These are phyloP conservation scores for Picochlorum costavermella DNA, from an alignment of 139 green algal genomes.

Conservation along the genomic window DNA sequence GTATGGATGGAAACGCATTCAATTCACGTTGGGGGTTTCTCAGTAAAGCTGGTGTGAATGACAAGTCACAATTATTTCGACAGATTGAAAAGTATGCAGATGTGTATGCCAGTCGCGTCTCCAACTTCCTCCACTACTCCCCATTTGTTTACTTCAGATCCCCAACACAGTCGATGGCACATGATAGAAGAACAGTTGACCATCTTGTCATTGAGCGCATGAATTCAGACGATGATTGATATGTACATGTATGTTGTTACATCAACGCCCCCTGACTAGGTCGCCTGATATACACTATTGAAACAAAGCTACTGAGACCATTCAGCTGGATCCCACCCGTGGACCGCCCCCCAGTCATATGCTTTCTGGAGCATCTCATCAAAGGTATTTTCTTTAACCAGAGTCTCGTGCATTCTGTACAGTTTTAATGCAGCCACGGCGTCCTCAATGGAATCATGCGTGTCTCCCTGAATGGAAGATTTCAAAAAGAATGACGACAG, in stretches of 20 bases:
- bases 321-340: slow-evolving; percentile 62
- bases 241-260: not conserved
- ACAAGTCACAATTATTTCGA: slow-evolving; percentile 84
- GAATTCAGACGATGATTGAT: slow-evolving; percentile 6
- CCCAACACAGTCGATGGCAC: slow-evolving; percentile 59
- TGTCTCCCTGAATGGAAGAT: slow-evolving; percentile 63
- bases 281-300: not conserved
- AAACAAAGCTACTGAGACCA: not conserved
- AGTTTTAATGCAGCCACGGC: slow-evolving; percentile 78
- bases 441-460: slow-evolving; percentile 89
- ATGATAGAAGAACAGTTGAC: slow-evolving; percentile 57
- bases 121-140: slow-evolving; percentile 93
- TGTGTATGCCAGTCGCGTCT: slow-evolving; percentile 82
- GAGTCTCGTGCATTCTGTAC: slow-evolving; percentile 55
- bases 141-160: slow-evolving; percentile 78
- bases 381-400: slow-evolving; percentile 48
- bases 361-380: slow-evolving; percentile 54
- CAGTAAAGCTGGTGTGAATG: slow-evolving; percentile 82
- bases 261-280: too few species aligned
- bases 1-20: slow-evolving; percentile 75
- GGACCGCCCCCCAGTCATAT: slow-evolving; percentile 72
- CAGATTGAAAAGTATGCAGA: slow-evolving; percentile 94
- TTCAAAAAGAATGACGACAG: slow-evolving; percentile 79
- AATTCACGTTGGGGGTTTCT: slow-evolving; percentile 90
- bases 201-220: slow-evolving; percentile 2